Base-by-base conservation (phyloP, 75 land plant genomes). In the Pinus albicaulis region DNA sequence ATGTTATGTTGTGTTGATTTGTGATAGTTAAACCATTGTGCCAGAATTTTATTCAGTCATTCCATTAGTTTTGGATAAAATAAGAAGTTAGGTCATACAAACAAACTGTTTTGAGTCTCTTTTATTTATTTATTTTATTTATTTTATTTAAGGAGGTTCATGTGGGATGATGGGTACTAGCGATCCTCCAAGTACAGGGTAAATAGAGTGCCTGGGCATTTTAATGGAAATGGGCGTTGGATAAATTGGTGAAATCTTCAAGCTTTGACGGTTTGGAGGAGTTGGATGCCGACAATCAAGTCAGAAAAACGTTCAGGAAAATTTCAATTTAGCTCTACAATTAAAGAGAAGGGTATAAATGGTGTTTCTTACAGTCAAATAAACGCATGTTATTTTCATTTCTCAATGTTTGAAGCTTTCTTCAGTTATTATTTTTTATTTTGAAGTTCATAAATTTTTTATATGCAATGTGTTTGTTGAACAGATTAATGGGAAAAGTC, bases 91-190 rank as follows among this genome's bases (percentile, higher is more conserved):
- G n/a, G n/a, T n/a, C n/a, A n/a, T n/a, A n/a, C n/a, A n/a, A n/a
- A n/a, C n/a, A n/a, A n/a, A n/a, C n/a, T n/a, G n/a, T n/a, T n/a
- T n/a, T n/a, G n/a, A n/a, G n/a, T n/a, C n/a, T n/a, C n/a, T n/a
- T n/a, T n/a, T n/a, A n/a, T n/a, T n/a, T n/a, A n/a, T n/a, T n/a
- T n/a, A n/a, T n/a, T n/a, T n/a, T n/a, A n/a, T n/a, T n/a, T n/a
- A n/a, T n/a, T n/a, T n/a, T n/a, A n/a, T n/a, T n/a, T n/a, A 65
- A 94, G 98, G 82, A 94, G 92, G 94, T 77, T 94, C 77, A 94
- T 94, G 98, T 94, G 98, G 98, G 98, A 92, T 83, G 94, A 94
- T 80, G 98, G 98, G 76, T 94, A 75, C 53, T 92, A 94, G 78
- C 82, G 89, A 62, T 74, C 57, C 31, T 72, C 57, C 26, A 72